Base-by-base conservation (phyloP, 495 filamentous ascomycete species). In the Penicillium lagena region DNA sequence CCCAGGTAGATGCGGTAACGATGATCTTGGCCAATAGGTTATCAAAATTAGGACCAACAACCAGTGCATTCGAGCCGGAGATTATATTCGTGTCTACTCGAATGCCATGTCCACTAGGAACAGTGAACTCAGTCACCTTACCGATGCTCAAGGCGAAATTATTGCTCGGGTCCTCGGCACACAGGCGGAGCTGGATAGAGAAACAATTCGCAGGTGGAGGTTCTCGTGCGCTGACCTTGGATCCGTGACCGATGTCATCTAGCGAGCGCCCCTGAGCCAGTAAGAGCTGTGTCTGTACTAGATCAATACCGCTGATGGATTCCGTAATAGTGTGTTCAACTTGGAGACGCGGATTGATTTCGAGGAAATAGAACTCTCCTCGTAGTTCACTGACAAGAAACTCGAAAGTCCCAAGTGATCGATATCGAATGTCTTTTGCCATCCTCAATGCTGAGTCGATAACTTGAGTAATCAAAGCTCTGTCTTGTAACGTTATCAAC, bases 261-360 rank as follows among this genome's bases (percentile, higher is more conserved):
- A 83, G 58, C 1, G 59, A 59, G 7, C 49, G 37, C 10, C 80
- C 79, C 59, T 80, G 78, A 10, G 77, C 72, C 7, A 83, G 47
- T 1, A 66, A 58, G 12, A 83, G 64, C 44, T 83, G 79, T 5
- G 59, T 61, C 52, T 68, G 70, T 1, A 78, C 80, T 1, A 85
- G 54, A 47, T 83, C 80, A 5, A 81, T 52, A 6, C 65, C 72
- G 34, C 73, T 77, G 44, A 76, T 75, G 7, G 71, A 59, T 45
- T 80, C 73, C 1, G 72, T 77, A 32, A 79, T 71, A 12, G 71
- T 77, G 42, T 78, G 75, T 47, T 77, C 75, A 29, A 78, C 74
- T 52, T 75, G 80, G 12, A 83, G 56, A 28, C 80, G 65, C 0
- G 80, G 78, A 52, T 84, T 84, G 66, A 83, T 75, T 55, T 85